Evolutionary conservation across 163 green algal genomes (phyloP), one percentile per base, ranked within the genome.

Genomic region (Trebouxia gelatinosa): DNA sequence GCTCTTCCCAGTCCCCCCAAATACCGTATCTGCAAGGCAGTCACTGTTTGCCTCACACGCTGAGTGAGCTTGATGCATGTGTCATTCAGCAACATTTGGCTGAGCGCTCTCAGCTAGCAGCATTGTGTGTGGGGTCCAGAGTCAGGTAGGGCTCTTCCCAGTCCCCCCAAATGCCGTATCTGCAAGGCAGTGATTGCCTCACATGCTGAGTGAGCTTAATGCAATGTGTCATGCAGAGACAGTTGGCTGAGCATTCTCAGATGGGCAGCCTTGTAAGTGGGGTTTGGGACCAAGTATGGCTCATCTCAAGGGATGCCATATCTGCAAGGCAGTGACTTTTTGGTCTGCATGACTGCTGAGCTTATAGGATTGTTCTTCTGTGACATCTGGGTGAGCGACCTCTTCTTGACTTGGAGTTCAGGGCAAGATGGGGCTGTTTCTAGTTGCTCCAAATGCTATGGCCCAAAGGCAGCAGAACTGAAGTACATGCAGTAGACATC

Each of bases 111-210:
- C 80, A 97, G 84, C 89, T 98, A 94, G 91, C 95, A 0, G 95
- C 95, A 89, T 99, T 96, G 82, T 98, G 99, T 35, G 86, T 76
- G 2, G 95, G 93, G 29, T 95, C 59, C 62, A 99, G 87, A 17
- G 96, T 99, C 51, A 99, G 82, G 88, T 99, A 99, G n/a, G 96
- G 94, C 5, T 83, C 37, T 2, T 92, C 87, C 95, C 95, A 99
- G 76, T 98, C 93, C 4, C 78, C 95, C 93, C 93, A 98, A 39
- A 99, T 87, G 51, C 95, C 95, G 81, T 95, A 98, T 43, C 92
- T 62, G 68, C 6, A 76, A 23, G 48, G 48, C 48, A 59, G 48
- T 19, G 3, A 23, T 23, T 59, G 48, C 48, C 23, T 19, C 48
- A n/a, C n/a, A n/a, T n/a, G n/a, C n/a, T n/a, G n/a, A n/a, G n/a